phyloP scores from a whole-genome alignment of 208 protist species.

The Leishmania aethiopica region DNA sequence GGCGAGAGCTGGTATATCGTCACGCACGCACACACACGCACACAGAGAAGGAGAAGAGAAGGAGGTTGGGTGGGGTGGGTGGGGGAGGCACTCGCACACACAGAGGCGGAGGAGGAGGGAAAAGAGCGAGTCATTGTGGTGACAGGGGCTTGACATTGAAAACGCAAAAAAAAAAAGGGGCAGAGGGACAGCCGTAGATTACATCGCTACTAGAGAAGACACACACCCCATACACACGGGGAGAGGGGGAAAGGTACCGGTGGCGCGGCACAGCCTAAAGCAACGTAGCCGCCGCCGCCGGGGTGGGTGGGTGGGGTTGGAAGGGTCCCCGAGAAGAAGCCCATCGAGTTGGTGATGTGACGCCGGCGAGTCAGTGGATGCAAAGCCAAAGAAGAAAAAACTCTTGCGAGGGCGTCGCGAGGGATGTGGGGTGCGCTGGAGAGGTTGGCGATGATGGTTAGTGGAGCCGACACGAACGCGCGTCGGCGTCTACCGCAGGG shows the following conservation, averaged over 20 bases:
- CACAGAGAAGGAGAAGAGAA: not conserved
- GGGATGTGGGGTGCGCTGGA: not conserved
- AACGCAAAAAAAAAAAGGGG: too few relatives aligned
- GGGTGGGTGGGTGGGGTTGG: not conserved
- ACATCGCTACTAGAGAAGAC: not conserved
- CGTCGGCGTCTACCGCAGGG: not conserved
- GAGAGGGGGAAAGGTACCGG: too few relatives aligned
- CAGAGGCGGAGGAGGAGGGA: not conserved
- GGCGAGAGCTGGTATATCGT: not conserved
- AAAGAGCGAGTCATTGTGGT: not conserved
- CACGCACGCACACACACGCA: not conserved
- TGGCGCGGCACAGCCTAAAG: too few relatives aligned
- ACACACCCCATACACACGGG: not conserved
- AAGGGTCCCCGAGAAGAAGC: not conserved
- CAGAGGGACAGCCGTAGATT: not conserved
- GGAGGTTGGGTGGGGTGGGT: not conserved
- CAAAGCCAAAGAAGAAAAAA: not conserved
- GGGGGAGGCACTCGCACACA: not conserved
- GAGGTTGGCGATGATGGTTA: not conserved
- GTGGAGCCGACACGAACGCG: not conserved
- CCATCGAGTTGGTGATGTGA: not conserved
- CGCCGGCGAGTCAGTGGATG: not conserved
- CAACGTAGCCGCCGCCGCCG: too few relatives aligned
- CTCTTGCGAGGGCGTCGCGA: not conserved
- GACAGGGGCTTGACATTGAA: not conserved